phyloP scores from a whole-genome alignment of 352 stramenopile species.

The Pythium dissimile region DNA sequence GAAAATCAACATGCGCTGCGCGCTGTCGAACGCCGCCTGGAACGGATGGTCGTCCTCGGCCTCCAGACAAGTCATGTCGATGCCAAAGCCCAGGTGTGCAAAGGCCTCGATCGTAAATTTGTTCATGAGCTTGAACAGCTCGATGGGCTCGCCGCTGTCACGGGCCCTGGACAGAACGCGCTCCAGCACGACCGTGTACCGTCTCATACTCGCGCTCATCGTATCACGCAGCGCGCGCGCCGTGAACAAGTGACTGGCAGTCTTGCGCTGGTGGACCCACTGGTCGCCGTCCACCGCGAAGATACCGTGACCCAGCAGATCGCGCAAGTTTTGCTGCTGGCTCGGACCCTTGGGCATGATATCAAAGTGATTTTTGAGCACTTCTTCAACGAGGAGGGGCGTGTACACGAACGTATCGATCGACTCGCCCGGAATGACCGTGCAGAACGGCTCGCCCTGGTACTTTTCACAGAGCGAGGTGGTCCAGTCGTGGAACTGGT shows the following conservation, averaged over 20 bases:
- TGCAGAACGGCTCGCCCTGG: slow-evolving; percentile 25
- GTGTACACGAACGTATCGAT: slow-evolving; percentile 19
- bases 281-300: slow-evolving; percentile 13
- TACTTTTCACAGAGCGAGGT: slow-evolving; percentile 25
- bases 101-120: slow-evolving; percentile 54
- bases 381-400: slow-evolving; percentile 7
- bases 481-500: slow-evolving; percentile 43
- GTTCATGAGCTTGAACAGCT: slow-evolving; percentile 40
- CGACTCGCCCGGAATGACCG: slow-evolving; percentile 23
- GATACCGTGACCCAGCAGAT: slow-evolving; percentile 21
- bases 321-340: slow-evolving; percentile 2
- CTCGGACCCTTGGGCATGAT: slow-evolving; percentile 14
- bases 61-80: slow-evolving; percentile 19
- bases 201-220: slow-evolving; percentile 20
- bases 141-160: slow-evolving; percentile 10
- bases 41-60: slow-evolving; percentile 23
- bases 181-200: slow-evolving; percentile 14
- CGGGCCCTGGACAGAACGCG: slow-evolving; percentile 19
- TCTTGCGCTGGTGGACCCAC: slow-evolving; percentile 51
- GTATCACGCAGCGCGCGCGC: neutral
- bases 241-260: slow-evolving; percentile 40
- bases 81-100: slow-evolving; percentile 39
- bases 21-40: slow-evolving; percentile 36
- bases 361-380: slow-evolving; percentile 25
- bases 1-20: slow-evolving; percentile 22